A percentile compares a stretch with the other conserved stretches of the same genome.
These are phyloP conservation scores for Closterium sp. DNA, from an alignment of 139 green algal genomes.

Conservation along the genomic window DNA sequence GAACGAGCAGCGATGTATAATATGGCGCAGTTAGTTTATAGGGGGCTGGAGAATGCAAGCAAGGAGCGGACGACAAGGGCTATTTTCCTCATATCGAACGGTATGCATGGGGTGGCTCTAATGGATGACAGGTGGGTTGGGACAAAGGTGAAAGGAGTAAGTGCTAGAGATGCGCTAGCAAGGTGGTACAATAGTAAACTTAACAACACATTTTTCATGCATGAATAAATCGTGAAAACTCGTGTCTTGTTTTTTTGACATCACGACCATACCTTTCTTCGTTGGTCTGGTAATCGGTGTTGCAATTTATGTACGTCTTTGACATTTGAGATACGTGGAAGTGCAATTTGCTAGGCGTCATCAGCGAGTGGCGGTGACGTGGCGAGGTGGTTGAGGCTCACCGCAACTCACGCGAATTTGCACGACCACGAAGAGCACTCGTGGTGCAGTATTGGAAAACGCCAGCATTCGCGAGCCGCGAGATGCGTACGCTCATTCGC, in stretches of 20 bases:
- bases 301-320: background rate
- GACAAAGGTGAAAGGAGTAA: background rate
- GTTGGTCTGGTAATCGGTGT: background rate
- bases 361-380: background rate
- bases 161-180: background rate
- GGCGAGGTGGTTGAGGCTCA: background rate
- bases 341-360: background rate
- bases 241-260: background rate
- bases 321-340: background rate
- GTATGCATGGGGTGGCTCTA: background rate
- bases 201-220: background rate
- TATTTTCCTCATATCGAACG: background rate
- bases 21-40: background rate
- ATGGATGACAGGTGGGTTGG: background rate
- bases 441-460: background rate
- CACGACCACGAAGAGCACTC: background rate
- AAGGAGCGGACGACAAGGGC: background rate
- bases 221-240: background rate
- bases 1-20: background rate
- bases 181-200: background rate
- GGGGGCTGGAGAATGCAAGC: background rate
- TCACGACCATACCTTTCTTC: no score
- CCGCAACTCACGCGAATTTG: background rate
- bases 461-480: background rate
- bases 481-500: no score